These are phyloP conservation scores for Globisporangium canariense DNA, from an alignment of 352 stramenopile species.

Conservation along the genomic window DNA sequence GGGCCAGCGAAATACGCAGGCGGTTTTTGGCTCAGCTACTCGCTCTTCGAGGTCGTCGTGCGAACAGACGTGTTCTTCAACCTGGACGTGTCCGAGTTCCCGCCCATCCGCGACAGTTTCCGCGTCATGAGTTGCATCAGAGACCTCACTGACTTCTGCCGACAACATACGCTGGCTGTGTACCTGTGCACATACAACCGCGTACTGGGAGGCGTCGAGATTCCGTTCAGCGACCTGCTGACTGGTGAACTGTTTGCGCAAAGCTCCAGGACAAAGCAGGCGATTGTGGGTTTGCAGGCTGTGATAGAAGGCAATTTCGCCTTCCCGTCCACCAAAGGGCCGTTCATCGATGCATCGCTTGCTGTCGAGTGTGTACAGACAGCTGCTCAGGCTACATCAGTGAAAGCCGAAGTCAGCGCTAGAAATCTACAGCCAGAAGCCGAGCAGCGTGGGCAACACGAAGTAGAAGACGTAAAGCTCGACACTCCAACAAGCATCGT, in stretches of 20 bases:
- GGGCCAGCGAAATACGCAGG: constrained; percentile 9
- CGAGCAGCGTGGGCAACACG: neutral
- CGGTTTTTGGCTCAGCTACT: constrained; percentile 84
- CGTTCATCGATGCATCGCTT: constrained; percentile 32
- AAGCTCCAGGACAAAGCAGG: constrained; percentile 2
- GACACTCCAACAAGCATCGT: neutral
- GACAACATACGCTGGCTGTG: constrained; percentile 36
- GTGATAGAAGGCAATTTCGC: constrained; percentile 35
- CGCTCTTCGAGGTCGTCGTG: constrained; percentile 78
- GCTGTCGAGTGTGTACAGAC: constrained; percentile 25
- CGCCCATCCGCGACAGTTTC: constrained; percentile 70
- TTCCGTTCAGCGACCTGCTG: constrained; percentile 39
- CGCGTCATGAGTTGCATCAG: constrained; percentile 50
- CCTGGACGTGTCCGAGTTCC: constrained; percentile 50
- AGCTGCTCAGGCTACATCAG: neutral
- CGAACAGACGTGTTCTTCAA: constrained; percentile 78
- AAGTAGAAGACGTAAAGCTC: no score
- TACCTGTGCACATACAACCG: constrained; percentile 72
- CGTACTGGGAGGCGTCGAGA: constrained; percentile 55
- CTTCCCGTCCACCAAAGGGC: constrained; percentile 34
- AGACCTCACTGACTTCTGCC: constrained; percentile 42
- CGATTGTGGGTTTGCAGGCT: constrained; percentile 7
- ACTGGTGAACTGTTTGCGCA: constrained; percentile 18
- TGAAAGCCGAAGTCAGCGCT: neutral
- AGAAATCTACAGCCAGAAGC: neutral